A percentile compares a stretch with the other conserved stretches of the same genome.
These are phyloP conservation scores for Cystobasidiaceae sp. DNA, from an alignment of 1,284 basidiomycete species.

Conservation along the genomic window DNA sequence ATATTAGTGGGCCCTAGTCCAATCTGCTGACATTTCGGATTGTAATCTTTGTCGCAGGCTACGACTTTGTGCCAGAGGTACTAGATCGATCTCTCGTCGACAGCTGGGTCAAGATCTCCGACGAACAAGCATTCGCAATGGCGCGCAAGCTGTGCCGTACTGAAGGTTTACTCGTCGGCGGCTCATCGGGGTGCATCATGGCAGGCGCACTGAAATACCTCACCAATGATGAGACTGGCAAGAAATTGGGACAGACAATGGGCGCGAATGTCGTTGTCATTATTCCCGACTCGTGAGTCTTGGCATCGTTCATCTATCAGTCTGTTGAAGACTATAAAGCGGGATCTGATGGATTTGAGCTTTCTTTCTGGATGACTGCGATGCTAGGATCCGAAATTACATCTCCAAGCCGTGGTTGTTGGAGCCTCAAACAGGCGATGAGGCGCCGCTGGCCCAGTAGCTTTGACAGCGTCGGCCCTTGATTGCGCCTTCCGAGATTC, in stretches of 20 bases:
- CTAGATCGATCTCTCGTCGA: constrained; percentile 53
- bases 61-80: constrained; percentile 75
- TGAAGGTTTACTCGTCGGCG: constrained; percentile 86
- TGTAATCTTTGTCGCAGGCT: constrained; percentile 45
- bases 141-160: constrained; percentile 72
- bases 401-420: constrained; percentile 67
- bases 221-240: constrained; percentile 60
- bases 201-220: constrained; percentile 75
- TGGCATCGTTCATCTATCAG: background rate
- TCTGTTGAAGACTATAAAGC: background rate
- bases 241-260: constrained; percentile 57
- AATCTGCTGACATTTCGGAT: constrained; percentile 34
- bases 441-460: background rate
- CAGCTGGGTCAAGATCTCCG: constrained; percentile 78
- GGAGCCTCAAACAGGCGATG: constrained; percentile 32
- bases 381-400: constrained; percentile 89
- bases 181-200: constrained; percentile 80
- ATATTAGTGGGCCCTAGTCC: constrained; percentile 42
- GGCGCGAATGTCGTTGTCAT: constrained; percentile 84
- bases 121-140: constrained; percentile 72
- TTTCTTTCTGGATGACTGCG: background rate
- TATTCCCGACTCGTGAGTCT: constrained; percentile 68
- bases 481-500: too few species aligned
- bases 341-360: background rate
- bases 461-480: background rate